Conservation (phyloP, 768 basidiomycete species). For the Kwoniella europaea region DNA sequence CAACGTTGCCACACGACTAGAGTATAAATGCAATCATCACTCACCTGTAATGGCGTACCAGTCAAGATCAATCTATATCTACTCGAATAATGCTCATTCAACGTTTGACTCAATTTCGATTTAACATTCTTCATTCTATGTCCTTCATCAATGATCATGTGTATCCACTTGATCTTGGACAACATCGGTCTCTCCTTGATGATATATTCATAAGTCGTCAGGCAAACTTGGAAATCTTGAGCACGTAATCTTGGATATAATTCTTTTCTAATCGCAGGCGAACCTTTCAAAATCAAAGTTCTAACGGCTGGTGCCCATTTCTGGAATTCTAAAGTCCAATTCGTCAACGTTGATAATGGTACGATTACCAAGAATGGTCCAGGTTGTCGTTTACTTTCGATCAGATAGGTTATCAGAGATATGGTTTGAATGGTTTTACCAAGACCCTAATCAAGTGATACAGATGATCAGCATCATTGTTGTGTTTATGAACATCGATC, state of each 20-base stretch:
- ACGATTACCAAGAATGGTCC: slow-evolving; percentile 96
- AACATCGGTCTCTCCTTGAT: slow-evolving; percentile 93
- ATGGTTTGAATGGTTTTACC: slow-evolving; percentile 60
- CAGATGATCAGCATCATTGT: slow-evolving; percentile 2
- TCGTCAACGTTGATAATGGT: slow-evolving; percentile 93
- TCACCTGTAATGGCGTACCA: slow-evolving; percentile 83
- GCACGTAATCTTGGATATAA: slow-evolving; percentile 75
- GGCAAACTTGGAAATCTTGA: slow-evolving; percentile 82
- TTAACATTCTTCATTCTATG: slow-evolving; percentile 97
- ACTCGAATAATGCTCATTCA: slow-evolving; percentile 89
- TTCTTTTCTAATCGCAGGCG: slow-evolving; percentile 77
- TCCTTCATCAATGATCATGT: slow-evolving; percentile 98
- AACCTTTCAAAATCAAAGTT: slow-evolving; percentile 86
- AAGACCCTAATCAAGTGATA: slow-evolving; percentile 51
- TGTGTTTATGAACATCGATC: not conserved
- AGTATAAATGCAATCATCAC: slow-evolving; percentile 8
- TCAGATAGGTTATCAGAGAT: slow-evolving; percentile 83
- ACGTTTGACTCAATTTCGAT: slow-evolving; percentile 84
- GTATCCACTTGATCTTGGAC: slow-evolving; percentile 90
- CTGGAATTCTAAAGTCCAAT: slow-evolving; percentile 96
- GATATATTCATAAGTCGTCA: slow-evolving; percentile 97
- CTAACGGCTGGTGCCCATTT: slow-evolving; percentile 90
- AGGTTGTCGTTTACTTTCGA: slow-evolving; percentile 85
- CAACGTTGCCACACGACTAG: too few relatives aligned
- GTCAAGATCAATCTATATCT: slow-evolving; percentile 92